These are phyloP conservation scores for Entomortierella lignicola DNA, from an alignment of 192 early-diverging fungal genomes.

Conservation along the genomic window DNA sequence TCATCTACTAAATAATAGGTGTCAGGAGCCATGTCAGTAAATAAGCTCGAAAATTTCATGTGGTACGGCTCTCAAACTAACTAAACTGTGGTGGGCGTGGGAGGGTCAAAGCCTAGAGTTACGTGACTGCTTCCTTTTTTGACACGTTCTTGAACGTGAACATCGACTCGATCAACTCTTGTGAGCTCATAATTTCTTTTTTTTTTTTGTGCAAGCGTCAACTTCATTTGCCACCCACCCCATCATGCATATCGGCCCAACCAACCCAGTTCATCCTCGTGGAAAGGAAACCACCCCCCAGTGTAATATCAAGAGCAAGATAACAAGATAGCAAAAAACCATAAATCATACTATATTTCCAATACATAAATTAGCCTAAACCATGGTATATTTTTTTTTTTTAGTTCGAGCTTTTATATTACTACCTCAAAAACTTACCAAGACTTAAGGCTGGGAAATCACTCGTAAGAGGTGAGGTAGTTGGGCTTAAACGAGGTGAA, in stretches of 20 bases:
- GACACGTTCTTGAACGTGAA: slow-evolving; percentile 32
- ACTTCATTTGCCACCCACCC: no score
- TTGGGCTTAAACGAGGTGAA: slow-evolving; percentile 36
- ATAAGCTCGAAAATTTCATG: no score
- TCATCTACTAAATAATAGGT: no score
- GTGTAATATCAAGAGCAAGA: no score
- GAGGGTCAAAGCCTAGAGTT: background rate
- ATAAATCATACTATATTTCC: no score
- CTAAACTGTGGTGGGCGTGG: background rate
- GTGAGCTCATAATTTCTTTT: background rate
- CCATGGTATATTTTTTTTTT: background rate
- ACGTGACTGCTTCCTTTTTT: background rate
- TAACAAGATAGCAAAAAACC: no score
- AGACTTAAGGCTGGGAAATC: slow-evolving; percentile 37
- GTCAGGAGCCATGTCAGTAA: background rate
- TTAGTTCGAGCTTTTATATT: background rate
- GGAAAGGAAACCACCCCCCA: no score
- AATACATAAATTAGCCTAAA: no score
- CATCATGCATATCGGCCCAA: no score
- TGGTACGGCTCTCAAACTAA: no score
- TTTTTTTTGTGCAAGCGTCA: no score
- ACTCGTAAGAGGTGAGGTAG: slow-evolving; percentile 22
- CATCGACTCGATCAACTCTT: slow-evolving; percentile 14
- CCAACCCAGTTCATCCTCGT: no score
- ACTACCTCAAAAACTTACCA: slow-evolving; percentile 22